Evolutionary conservation across 257 asterid genomes (phyloP), one percentile per base, ranked within the genome.

Genomic region (Craterostigma plantagineum): DNA sequence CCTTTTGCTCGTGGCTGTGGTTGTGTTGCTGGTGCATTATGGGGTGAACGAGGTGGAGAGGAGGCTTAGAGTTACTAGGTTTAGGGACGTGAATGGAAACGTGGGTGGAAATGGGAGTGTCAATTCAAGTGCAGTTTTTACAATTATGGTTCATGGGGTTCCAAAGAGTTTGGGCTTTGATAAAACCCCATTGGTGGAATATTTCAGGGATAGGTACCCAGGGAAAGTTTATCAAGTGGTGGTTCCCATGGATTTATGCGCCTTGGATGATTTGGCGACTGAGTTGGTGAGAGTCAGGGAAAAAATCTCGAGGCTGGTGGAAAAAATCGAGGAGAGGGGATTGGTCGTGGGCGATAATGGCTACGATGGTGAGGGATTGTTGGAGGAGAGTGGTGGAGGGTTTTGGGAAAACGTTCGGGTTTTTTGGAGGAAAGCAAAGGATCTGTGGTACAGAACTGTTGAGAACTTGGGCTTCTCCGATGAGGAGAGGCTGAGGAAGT

Each of bases 211-310:
- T 14, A 77, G 61, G 64, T 90, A 90, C 64, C 94, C 99, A 0
- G 96, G 96, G 3, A 90, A 84, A 63, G 58, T 90, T 48, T 71
- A 72, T 52, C 69, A 56, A 59, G 92, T 90, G 14, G 65, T 90
- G 18, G 91, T 90, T 45, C 99, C 96, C 0, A 84, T 90, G 99
- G 94, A 90, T 71, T 67, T 90, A 72, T 90, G 94, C 68, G 91
- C 94, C 5, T 52, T 90, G 61, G 91, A 90, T 67, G 95, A 80
- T 75, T 69, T 90, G 60, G 99, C 78, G 34, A 69, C 94, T 1
- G 92, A 90, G 43, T 49, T 90, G 65, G 96, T 84, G 58, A 77
- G 52, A 63, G 85, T 68, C 40, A 72, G 99, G 72, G 96, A 84
- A 47, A 67, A 64, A 49, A 79, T 90, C 38, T 49, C 77, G 38